A percentile compares a stretch with the other conserved stretches of the same genome.
Evolutionary conservation across 345 rosid genomes (phyloP).

Genomic region (Eucalyptus rudis): DNA sequence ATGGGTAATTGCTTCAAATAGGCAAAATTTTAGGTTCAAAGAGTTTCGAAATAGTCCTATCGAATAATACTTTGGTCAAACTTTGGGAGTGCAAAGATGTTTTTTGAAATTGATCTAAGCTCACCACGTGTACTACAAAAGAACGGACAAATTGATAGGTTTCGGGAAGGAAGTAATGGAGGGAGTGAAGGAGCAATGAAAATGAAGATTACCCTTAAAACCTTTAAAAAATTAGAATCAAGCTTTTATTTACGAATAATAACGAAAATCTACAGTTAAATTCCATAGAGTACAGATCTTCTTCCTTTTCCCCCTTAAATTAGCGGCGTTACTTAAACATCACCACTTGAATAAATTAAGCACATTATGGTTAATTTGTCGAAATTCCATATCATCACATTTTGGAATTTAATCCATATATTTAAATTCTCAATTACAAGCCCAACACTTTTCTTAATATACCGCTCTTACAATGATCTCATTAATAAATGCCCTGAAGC

Average conservation of each 20-base stretch:
- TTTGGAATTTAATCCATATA: not conserved
- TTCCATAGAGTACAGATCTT: not conserved
- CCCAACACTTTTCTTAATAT: not conserved
- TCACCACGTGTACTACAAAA: not conserved
- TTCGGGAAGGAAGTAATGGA: not conserved
- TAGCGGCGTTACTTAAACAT: not conserved
- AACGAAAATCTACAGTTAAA: not conserved
- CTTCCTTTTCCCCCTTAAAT: not conserved
- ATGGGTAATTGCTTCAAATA: not conserved
- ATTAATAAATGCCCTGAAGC: not conserved
- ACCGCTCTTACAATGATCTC: not conserved
- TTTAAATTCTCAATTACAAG: not conserved
- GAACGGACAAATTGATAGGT: not conserved
- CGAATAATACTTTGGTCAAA: not conserved
- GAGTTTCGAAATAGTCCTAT: not conserved
- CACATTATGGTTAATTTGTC: not conserved
- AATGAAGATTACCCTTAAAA: not conserved
- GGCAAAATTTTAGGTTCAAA: not conserved
- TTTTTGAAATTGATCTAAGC: not conserved
- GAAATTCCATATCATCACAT: not conserved
- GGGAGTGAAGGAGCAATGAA: not conserved
- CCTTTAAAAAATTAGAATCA: not conserved
- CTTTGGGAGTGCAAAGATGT: not conserved
- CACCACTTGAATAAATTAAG: not conserved
- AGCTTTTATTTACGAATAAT: not conserved